Base-by-base conservation (phyloP, 768 basidiomycete genomes). In the Leccinellum rugosiceps region DNA sequence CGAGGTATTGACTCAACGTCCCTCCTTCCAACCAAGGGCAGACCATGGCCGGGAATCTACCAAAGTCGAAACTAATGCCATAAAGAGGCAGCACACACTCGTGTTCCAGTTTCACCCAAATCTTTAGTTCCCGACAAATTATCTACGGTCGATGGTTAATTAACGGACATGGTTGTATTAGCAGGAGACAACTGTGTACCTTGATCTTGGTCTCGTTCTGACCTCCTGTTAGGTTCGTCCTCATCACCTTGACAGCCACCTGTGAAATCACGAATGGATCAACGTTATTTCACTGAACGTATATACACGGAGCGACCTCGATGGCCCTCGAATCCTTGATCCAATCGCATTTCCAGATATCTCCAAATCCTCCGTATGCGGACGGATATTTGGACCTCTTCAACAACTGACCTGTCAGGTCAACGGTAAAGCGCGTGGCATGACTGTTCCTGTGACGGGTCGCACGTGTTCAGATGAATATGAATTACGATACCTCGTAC, bases 1-100 rank as follows among this genome's bases (percentile, higher is more conserved):
- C 61, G 13, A 75, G 63, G 56, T 69, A 65, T 35, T 45, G 58
- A 4, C 57, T 65, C 6, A 74, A 50, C 3, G 63, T 62, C 23
- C 73, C 74, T 8, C 67, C 67, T 50, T 69, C 70, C 8, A 72
- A 25, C 73, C 73, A 74, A 4, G 72, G 73, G 45, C 68, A 72
- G 44, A 75, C 71, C 70, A 75, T 66, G 5, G 73, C 70, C 5
- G 63, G 63, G 31, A 70, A 63, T 41, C 47, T 57, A 21, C 74
- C 72, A 46, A 75, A 74, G 23, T 66, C 71, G 4, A 58, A 56
- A 11, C 55, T 67, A 46, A 68, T 59, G 3, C 72, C 72, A 55
- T 62, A 67, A 3, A 74, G 58, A 25, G 67, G 68, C 11, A 72
- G 26, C 9, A 74, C 57, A 49, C 66, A 62, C 3, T 63, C 58